Conservation (phyloP, 331 rosid species). For the Malus hybrid region DNA sequence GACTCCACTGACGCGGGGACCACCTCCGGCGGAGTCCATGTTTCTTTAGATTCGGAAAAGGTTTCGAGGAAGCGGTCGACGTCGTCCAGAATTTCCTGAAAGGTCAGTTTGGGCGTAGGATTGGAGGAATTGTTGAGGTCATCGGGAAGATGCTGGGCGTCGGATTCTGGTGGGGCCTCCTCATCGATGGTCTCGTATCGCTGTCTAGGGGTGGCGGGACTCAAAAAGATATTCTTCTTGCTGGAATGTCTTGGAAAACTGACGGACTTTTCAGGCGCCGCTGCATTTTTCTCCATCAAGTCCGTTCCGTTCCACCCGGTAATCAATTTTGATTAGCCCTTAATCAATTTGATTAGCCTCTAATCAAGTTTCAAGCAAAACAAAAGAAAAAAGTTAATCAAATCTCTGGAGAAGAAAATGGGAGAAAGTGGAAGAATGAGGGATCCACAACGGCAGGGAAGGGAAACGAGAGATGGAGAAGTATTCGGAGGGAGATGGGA, state of each 20-base stretch:
- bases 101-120: neutral
- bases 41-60: neutral
- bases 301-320: neutral
- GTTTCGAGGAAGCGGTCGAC: slow-evolving; percentile 38
- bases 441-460: neutral
- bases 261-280: slow-evolving; percentile 4
- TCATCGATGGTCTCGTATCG: neutral
- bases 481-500: neutral
- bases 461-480: slow-evolving; percentile 3
- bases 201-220: neutral
- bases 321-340: neutral
- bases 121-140: neutral
- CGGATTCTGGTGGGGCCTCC: neutral
- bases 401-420: neutral
- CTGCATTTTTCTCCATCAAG: slow-evolving; percentile 6
- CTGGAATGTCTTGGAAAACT: slow-evolving; percentile 9
- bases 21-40: slow-evolving; percentile 3
- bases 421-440: neutral
- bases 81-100: slow-evolving; percentile 24
- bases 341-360: too few relatives aligned
- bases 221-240: slow-evolving; percentile 1
- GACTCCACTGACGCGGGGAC: slow-evolving; percentile 29
- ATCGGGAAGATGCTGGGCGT: neutral
- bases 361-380: too few relatives aligned
- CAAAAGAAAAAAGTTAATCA: too few relatives aligned